Conservation (phyloP, 208 protist genomes). For the Crithidia sp. region DNA sequence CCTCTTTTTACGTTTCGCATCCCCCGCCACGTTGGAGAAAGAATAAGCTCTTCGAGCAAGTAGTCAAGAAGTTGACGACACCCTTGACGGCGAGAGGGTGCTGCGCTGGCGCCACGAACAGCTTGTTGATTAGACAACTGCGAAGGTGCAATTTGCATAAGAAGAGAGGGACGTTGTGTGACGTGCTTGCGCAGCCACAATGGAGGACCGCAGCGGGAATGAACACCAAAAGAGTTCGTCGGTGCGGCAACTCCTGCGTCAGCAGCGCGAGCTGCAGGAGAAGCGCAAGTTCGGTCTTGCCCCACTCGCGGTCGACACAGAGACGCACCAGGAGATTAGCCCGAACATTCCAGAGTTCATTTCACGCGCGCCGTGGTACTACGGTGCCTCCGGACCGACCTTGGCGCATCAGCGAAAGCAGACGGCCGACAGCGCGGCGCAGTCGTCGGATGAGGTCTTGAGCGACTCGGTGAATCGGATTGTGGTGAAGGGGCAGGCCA, state of each 20-base stretch:
- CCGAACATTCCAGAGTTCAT: slow-evolving; percentile 99
- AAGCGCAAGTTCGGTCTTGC: slow-evolving; percentile 87
- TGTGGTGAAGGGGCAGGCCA: slow-evolving; percentile 63
- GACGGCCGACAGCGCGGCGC: slow-evolving; percentile 3
- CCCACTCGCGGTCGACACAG: slow-evolving; percentile 79
- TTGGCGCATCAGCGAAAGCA: slow-evolving; percentile 92
- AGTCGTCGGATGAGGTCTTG: slow-evolving; percentile 30
- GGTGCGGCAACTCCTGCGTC: slow-evolving; percentile 72
- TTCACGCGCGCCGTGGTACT: slow-evolving; percentile 97
- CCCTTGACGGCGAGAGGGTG: too few species aligned
- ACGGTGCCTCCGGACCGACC: slow-evolving; percentile 72
- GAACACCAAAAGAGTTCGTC: slow-evolving; percentile 28
- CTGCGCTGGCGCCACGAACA: too few species aligned
- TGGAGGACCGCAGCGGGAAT: slow-evolving; percentile 12
- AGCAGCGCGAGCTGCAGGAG: slow-evolving; percentile 86
- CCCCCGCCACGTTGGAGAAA: too few species aligned
- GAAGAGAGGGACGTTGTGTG: too few species aligned
- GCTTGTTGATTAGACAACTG: too few species aligned
- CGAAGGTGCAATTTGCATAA: too few species aligned
- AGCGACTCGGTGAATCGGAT: slow-evolving; percentile 49
- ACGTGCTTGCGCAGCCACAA: not conserved
- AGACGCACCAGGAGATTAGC: slow-evolving; percentile 93
- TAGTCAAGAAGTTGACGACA: too few species aligned
- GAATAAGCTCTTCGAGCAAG: too few species aligned
- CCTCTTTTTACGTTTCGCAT: too few species aligned